Evolutionary conservation across 306 rosid species (phyloP).

Genomic region (Cucurbita argyrosperma): DNA sequence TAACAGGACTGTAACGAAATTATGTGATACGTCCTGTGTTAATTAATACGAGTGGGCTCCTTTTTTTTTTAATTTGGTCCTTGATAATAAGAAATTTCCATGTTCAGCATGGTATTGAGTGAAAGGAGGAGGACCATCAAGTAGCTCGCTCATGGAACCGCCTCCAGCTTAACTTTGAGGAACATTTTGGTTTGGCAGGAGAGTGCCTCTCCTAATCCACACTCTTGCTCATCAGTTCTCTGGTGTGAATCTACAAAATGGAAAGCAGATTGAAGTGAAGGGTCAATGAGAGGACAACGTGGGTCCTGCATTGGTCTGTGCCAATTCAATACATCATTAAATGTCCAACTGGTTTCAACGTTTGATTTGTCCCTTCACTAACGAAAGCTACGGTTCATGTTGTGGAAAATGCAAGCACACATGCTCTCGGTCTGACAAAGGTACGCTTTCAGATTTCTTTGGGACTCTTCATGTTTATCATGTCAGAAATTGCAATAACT

Average conservation of each 20-base stretch:
- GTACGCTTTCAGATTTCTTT: conserved; percentile 3
- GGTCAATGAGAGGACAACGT: neutral
- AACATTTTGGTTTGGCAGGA: neutral
- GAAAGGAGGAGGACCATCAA: neutral
- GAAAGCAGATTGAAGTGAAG: neutral
- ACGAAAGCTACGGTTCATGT: conserved; percentile 3
- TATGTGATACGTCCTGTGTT: neutral
- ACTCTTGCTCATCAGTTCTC: neutral
- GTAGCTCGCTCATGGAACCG: neutral
- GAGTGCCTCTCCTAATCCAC: neutral
- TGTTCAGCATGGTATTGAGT: neutral
- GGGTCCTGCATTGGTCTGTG: neutral
- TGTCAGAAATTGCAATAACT: neutral
- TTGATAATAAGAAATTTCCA: neutral
- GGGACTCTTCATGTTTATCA: neutral
- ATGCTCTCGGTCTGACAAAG: conserved; percentile 1
- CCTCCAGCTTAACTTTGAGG: neutral
- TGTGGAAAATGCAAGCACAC: conserved; percentile 5
- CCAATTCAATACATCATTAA: neutral
- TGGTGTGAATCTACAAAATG: neutral
- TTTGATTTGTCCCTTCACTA: neutral
- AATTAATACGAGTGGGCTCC: neutral
- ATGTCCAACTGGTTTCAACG: neutral
- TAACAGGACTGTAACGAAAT: neutral
- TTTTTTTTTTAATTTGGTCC: neutral